These are phyloP conservation scores for Funneliformis mosseae DNA, from an alignment of 192 early-diverging fungal species.

Conservation along the genomic window DNA sequence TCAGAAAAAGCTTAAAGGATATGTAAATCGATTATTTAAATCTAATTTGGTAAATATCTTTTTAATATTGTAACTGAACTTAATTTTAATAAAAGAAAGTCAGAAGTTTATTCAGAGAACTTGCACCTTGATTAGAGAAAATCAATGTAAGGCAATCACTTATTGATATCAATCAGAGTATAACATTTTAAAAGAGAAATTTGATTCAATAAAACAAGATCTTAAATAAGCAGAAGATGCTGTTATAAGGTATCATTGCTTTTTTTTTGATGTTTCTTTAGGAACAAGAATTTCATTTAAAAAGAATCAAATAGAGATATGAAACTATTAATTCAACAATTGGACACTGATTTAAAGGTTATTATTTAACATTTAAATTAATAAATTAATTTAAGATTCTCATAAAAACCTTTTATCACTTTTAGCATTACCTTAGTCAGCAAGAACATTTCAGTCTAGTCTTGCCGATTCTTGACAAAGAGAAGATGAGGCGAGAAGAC, in stretches of 20 bases:
- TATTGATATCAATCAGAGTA: conserved; percentile 80
- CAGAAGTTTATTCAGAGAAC: conserved; percentile 75
- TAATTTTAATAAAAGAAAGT: conserved; percentile 65
- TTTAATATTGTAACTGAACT: not conserved
- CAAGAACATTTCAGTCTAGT: conserved; percentile 65
- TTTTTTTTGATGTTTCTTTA: conserved; percentile 29
- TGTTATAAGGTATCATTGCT: conserved; percentile 27
- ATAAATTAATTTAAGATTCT: conserved; percentile 34
- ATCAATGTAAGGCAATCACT: conserved; percentile 51
- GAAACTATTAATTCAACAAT: conserved; percentile 44
- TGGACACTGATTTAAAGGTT: not conserved
- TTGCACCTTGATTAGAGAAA: conserved; percentile 73
- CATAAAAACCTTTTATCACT: conserved; percentile 39
- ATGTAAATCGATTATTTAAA: not conserved
- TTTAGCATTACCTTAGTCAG: conserved; percentile 50
- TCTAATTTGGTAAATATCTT: not conserved
- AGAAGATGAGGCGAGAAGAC: conserved; percentile 70
- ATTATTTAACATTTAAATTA: not conserved
- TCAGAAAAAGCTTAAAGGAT: conserved; percentile 70
- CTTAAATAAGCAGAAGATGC: conserved; percentile 52
- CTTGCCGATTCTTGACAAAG: conserved; percentile 63
- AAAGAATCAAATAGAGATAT: conserved; percentile 38
- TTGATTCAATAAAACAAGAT: conserved; percentile 50
- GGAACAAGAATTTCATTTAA: conserved; percentile 43
- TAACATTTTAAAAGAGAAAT: conserved; percentile 67